A percentile compares a stretch with the other conserved stretches of the same genome.
These are phyloP conservation scores for Labyrinthula sp. DNA, from an alignment of 352 stramenopile genomes.

Conservation along the genomic window DNA sequence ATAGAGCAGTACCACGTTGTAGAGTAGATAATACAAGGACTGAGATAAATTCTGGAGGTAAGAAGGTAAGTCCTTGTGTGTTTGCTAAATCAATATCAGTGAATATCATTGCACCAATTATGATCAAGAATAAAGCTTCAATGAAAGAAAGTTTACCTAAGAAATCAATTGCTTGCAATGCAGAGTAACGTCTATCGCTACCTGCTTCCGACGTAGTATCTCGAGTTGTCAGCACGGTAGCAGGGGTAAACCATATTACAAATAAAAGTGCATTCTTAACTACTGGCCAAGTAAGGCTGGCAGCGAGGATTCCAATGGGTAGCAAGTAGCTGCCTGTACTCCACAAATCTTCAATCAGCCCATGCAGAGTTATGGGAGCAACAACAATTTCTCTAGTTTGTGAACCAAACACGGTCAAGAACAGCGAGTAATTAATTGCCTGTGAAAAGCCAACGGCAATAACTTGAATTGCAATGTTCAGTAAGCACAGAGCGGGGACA, in stretches of 20 bases:
- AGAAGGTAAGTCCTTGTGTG: neutral
- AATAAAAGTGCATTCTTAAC: conserved; percentile 25
- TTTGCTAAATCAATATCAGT: conserved; percentile 12
- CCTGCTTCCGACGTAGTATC: no score
- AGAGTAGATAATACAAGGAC: no score
- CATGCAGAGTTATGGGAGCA: conserved; percentile 19
- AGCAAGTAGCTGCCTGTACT: conserved; percentile 17
- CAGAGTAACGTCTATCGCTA: no score
- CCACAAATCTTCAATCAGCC: conserved; percentile 21
- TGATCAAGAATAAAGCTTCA: conserved; percentile 23
- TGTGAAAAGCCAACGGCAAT: conserved; percentile 22
- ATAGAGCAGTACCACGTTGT: no score
- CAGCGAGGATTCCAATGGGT: conserved; percentile 10
- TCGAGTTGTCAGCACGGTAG: conserved; percentile 5
- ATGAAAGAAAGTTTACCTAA: conserved; percentile 27
- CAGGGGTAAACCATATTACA: conserved; percentile 14
- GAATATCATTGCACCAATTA: conserved; percentile 13
- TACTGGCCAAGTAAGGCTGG: conserved; percentile 16
- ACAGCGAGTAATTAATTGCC: conserved; percentile 7
- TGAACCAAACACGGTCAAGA: conserved; percentile 11
- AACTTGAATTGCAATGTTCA: conserved; percentile 20
- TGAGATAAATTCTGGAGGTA: conserved; percentile 13
- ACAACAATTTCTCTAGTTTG: conserved; percentile 8
- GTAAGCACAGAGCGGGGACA: conserved; percentile 8
- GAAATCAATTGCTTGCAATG: no score